phyloP scores from a whole-genome alignment of 108 stramenopile species.

The Mediolabrus comicus region DNA sequence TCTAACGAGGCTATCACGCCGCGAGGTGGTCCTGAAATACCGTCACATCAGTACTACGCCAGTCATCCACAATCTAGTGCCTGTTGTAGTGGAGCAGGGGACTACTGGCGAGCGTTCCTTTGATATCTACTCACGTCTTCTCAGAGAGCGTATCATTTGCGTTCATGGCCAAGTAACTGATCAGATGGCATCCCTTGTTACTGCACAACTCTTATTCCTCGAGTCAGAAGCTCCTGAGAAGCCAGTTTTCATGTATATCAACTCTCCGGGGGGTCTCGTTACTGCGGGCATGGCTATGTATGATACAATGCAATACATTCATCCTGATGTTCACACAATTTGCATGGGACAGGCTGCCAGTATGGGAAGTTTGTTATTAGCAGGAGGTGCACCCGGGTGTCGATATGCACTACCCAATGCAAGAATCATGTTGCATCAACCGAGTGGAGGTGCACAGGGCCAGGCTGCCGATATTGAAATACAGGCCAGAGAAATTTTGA shows the following conservation, averaged over 20 bases:
- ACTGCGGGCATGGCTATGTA: constrained; percentile 95
- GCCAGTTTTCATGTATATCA: constrained; percentile 94
- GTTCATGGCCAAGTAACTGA: constrained; percentile 94
- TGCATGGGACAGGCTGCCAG: constrained; percentile 98
- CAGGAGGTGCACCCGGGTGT: constrained; percentile 79
- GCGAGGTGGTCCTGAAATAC: not conserved
- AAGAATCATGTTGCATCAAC: constrained; percentile 96
- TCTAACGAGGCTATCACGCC: not conserved
- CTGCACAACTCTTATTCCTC: constrained; percentile 93
- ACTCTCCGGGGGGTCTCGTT: constrained; percentile 90
- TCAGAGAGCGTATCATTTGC: constrained; percentile 96
- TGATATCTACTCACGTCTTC: constrained; percentile 93
- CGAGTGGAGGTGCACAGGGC: constrained; percentile 92
- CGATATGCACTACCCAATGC: constrained; percentile 88
- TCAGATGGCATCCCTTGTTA: constrained; percentile 86
- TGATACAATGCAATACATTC: constrained; percentile 98
- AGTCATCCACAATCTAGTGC: constrained; percentile 24
- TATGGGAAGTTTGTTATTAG: constrained; percentile 92
- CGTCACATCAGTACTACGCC: constrained; percentile 26
- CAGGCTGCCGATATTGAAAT: constrained; percentile 96
- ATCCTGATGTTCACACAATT: constrained; percentile 89
- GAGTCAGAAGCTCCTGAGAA: constrained; percentile 88
- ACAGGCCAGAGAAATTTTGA: constrained; percentile 82
- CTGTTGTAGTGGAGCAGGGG: constrained; percentile 48
- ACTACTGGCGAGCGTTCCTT: constrained; percentile 86